Base-by-base conservation (phyloP, 768 basidiomycete species). In the Coprinopsis strossmayeri region DNA sequence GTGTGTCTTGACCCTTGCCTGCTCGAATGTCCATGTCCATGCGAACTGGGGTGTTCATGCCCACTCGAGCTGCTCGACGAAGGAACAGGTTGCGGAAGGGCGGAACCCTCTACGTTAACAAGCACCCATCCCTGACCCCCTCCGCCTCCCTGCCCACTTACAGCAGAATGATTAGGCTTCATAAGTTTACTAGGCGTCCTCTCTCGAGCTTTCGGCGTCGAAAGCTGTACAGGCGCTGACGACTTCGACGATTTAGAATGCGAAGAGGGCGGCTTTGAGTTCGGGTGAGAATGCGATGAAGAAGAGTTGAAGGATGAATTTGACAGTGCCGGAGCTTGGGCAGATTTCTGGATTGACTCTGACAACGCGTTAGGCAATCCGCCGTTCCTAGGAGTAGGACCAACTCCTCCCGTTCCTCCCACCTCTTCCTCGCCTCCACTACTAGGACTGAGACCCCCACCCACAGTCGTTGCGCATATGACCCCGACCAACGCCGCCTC, bases 101-200 rank as follows among this genome's bases (percentile, higher is more conserved):
- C 21, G 32, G 41, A 30, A 25, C 71, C 69, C 50, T 80, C 81
- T 13, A 83, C 74, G 45, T 80, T 83, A 30, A 84, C 77, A 21
- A 84, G 65, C 1, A 84, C 82, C 82, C 82, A 84, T 21, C 82
- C 82, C 56, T 78, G 67, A 13, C 74, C 73, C 37, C 67, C 70
- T 34, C 67, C 23, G 5, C 21, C 45, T 12, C 46, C 48, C 10
- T 44, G 26, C n/a, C n/a, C n/a, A 4, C 46, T 41, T 3, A 44
- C 34, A 20, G 18, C 53, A 26, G 9, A 5, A 5, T 5, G 5
- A 17, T 34, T 50, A 17, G 50, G 39, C 65, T 50, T 58, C 55
- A 45, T 57, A 59, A 23, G 59, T 64, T 34, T 67, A 57, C 55
- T 68, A 62, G 49, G 32, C 21, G 58, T 43, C 41, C 51, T 53